Percentiles rank a stretch among this genome's conserved stretches.
Evolutionary conservation across 2,329 filamentous ascomycete species (phyloP).

Genomic region (Colletotrichum theobromicola): DNA sequence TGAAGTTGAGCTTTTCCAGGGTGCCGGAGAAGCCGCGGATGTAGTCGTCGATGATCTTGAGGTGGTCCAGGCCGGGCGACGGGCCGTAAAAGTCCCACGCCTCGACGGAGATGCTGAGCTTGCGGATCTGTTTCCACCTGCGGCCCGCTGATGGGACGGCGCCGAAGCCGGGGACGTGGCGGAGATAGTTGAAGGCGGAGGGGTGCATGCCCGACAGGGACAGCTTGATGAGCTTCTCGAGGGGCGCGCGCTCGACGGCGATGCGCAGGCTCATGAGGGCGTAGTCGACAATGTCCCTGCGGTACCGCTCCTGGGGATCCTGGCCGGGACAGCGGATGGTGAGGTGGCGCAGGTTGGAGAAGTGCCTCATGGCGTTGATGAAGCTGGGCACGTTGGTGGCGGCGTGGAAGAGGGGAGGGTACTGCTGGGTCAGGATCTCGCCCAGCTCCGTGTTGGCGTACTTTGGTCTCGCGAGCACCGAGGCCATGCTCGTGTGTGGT

Average conservation of each 20-base stretch:
- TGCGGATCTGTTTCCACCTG: slow-evolving; percentile 79
- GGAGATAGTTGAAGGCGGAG: slow-evolving; percentile 77
- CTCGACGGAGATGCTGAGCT: slow-evolving; percentile 75
- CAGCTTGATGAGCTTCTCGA: slow-evolving; percentile 70
- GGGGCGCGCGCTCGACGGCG: slow-evolving; percentile 75
- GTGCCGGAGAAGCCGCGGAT: slow-evolving; percentile 70
- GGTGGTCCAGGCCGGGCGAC: slow-evolving; percentile 69
- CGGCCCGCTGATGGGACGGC: slow-evolving; percentile 73
- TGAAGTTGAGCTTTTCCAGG: slow-evolving; percentile 76
- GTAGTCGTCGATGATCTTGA: slow-evolving; percentile 83
- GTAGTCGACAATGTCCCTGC: slow-evolving; percentile 83
- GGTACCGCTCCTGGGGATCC: slow-evolving; percentile 70
- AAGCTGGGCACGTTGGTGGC: slow-evolving; percentile 88
- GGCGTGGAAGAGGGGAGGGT: slow-evolving; percentile 87
- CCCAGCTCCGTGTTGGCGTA: slow-evolving; percentile 82
- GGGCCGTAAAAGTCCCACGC: slow-evolving; percentile 68
- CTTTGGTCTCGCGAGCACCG: slow-evolving; percentile 69
- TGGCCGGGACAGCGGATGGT: slow-evolving; percentile 79
- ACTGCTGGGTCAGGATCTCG: slow-evolving; percentile 83
- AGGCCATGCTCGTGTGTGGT: slow-evolving; percentile 72
- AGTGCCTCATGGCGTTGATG: slow-evolving; percentile 71
- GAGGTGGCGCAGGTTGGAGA: slow-evolving; percentile 76
- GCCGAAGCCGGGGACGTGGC: slow-evolving; percentile 76
- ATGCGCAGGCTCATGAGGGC: slow-evolving; percentile 87
- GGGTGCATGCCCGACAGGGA: slow-evolving; percentile 78